Base-by-base conservation (phyloP, 257 asterid genomes). In the Jasminum sambac region DNA sequence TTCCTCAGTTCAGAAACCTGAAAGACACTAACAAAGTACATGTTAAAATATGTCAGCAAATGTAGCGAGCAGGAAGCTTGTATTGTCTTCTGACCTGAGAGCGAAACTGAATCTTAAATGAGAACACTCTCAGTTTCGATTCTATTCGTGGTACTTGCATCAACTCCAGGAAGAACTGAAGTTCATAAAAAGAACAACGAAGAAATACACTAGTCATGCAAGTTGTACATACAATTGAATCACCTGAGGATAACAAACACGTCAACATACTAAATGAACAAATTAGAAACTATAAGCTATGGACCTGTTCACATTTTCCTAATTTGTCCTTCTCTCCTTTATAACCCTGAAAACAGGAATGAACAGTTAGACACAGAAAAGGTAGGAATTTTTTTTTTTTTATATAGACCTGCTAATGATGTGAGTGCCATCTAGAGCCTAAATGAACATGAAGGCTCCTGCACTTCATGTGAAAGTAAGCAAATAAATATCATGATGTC, bases 131-230 rank as follows among this genome's bases (percentile, higher is more conserved):
- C 83, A 92, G 85, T 85, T 92, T 92, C 66, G 88, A 78, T 73
- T 92, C 96, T 73, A 81, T 79, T 30, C 98, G 86, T 66, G 98
- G 98, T 42, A 92, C 96, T 88, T 92, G 96, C 98, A 92, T 92
- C 90, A 92, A 74, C 85, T 86, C 98, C 85, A 86, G 68, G 86
- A 89, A 90, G 79, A 90, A 92, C 98, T 92, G 84, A 50, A 66
- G 66, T 76, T n/a, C 25, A 38, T 66, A 80, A 66, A 73, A 71
- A 21, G n/a, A 19, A 74, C 26, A 43, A 63, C 11, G 70, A 55
- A 61, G 3, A 38, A 59, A 41, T 70, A 70, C 38, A 46, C 70
- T 70, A 41, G 71, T 65, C 34, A 63, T 69, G 37, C 11, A 72
- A 59, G 41, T 36, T 74, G 61, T 24, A 42, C 55, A 37, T 46